Conservation (phyloP, 1,284 basidiomycete species). For the Malassezia japonica region DNA sequence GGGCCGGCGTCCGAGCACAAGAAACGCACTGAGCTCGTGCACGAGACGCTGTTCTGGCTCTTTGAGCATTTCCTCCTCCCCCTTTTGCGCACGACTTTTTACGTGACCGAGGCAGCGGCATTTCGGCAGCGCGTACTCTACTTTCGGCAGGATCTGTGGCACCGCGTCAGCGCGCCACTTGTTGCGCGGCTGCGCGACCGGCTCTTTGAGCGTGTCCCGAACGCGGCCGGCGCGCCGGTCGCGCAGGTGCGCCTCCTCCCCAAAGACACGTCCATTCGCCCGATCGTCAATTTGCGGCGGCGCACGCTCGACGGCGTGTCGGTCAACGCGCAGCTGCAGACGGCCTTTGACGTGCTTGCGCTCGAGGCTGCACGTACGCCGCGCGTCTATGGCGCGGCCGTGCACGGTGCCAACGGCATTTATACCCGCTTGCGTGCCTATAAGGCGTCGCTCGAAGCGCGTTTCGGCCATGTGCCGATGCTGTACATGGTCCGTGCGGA, state of each 20-base stretch:
- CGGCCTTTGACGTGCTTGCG: constrained; percentile 50
- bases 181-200: constrained; percentile 60
- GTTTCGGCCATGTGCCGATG: neutral
- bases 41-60: constrained; percentile 84
- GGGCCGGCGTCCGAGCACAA: constrained; percentile 58
- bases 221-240: constrained; percentile 53
- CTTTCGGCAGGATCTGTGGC: constrained; percentile 91
- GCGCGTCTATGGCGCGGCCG: constrained; percentile 24
- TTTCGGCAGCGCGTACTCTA: constrained; percentile 80
- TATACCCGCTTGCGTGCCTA: constrained; percentile 20
- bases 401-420: constrained; percentile 50
- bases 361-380: constrained; percentile 25
- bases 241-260: constrained; percentile 81
- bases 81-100: constrained; percentile 81
- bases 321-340: constrained; percentile 75
- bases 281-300: constrained; percentile 80
- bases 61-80: constrained; percentile 75
- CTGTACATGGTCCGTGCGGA: constrained; percentile 92
- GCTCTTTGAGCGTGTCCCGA: constrained; percentile 21
- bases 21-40: constrained; percentile 66
- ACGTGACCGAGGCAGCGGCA: constrained; percentile 80
- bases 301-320: constrained; percentile 55
- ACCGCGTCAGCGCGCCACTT: constrained; percentile 64
- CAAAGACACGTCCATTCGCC: constrained; percentile 85
- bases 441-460: constrained; percentile 9